Conservation (phyloP, 371 early-diverging fungal genomes). For the Mortierella sp. region DNA sequence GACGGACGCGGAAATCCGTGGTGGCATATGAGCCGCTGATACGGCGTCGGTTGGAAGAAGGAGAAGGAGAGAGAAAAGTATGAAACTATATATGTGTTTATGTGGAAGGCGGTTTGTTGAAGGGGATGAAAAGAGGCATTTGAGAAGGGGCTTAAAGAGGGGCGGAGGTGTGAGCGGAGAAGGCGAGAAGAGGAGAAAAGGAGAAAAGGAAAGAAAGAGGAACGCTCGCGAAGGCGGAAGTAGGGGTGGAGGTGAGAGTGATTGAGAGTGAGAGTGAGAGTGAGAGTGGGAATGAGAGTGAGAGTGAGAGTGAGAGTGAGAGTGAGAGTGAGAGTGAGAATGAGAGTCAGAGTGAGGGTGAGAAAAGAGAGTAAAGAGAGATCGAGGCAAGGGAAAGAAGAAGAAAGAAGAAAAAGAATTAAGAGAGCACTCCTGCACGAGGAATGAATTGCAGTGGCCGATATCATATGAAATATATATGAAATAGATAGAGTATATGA, state of each 20-base stretch:
- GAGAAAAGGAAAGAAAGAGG: not conserved
- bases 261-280: not conserved
- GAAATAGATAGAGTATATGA: no score
- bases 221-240: no score
- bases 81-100: not conserved
- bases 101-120: not conserved
- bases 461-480: no score
- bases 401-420: not conserved
- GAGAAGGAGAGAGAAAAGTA: not conserved
- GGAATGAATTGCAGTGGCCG: no score
- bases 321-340: no score
- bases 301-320: not conserved
- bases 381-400: no score
- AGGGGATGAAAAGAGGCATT: not conserved
- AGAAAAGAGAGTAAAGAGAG: no score
- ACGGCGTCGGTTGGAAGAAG: not conserved
- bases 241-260: no score
- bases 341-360: not conserved
- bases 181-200: not conserved
- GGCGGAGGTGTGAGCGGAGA: not conserved
- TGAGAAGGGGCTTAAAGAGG: not conserved
- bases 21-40: constrained; percentile 6
- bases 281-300: not conserved
- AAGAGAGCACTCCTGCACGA: no score
- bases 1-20: constrained; percentile 3